Base-by-base conservation (phyloP, 2,329 filamentous ascomycete genomes). In the Aspergillus ustus region DNA sequence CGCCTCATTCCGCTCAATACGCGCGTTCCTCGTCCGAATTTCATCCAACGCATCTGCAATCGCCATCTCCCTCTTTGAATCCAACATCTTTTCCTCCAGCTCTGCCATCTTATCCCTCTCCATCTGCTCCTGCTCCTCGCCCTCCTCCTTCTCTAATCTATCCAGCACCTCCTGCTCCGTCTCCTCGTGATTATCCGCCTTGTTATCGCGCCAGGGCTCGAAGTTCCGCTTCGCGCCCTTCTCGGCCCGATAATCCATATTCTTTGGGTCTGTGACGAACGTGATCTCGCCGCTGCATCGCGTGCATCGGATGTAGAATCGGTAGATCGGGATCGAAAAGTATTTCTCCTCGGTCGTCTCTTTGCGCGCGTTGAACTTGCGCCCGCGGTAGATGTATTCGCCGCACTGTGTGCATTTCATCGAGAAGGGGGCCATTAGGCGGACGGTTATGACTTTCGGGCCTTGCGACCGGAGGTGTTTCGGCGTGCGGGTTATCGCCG, bases 21-120 rank as follows among this genome's bases (percentile, higher is more conserved):
- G 84, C 7, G 95, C 95, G 79, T 99, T 99, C 66, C 94, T 83
- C 56, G 91, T 94, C 59, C 94, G 84, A 60, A 99, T 97, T 79
- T 97, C 93, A 76, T 99, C 95, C 59, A 99, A 80, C 7, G 93
- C 94, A 81, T 99, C 95, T 2, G 95, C 95, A 49, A 97, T 92
- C 19, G 91, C 92, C 93, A 99, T 99, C 78, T 99, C 95, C 45
- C 90, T 85, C 81, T 95, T 93, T 1, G 93, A 93, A 75, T 99
- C 95, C 22, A 91, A 81, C 59, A 94, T 97, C 81, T 98, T 98
- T 65, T 91, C 89, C 80, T 99, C 95, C 51, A 99, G 80, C 74
- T 97, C 93, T 60, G 91, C 91, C 96, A 99, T 99, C 22, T 92
- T 92, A 76, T 97, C 93, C 66, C 88, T 85, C 76, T 97, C 92